Base-by-base conservation (phyloP, 352 stramenopile genomes). In the Phytophthora aleatoria region DNA sequence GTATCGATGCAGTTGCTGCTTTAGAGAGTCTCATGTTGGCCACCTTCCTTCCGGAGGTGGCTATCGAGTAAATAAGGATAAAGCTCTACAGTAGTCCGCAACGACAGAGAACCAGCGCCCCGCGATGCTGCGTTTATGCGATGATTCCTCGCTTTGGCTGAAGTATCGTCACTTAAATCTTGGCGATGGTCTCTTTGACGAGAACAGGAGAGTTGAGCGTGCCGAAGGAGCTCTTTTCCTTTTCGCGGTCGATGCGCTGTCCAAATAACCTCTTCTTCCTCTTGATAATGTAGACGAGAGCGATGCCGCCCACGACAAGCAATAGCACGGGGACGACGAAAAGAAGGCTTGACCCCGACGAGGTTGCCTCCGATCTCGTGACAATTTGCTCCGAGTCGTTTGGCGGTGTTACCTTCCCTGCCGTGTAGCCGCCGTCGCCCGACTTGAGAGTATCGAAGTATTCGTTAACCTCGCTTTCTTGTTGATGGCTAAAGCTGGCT, bases 161-260 rank as follows among this genome's bases (percentile, higher is more conserved):
- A 41, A 41, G 35, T 41, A n/a, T 3, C 49, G 6, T 20, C 20
- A 1, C 43, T 73, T 66, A 79, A 38, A 79, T 70, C 51, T 68
- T 64, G 47, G 71, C 71, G 35, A 79, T 79, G 43, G 59, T 71
- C 36, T 64, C 51, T n/a, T 67, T 56, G 36, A 76, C 59, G n/a
- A 52, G 44, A 12, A 77, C 43, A 10, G 69, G 69, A 6, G 69
- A 74, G 44, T 54, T 71, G 41, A 61, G 62, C 12, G 51, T 71
- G 49, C 71, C 69, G 28, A 77, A 77, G 5, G 69, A 64, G 33
- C 52, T 57, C 10, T 55, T 61, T 36, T 60, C 65, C 7, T 61
- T 51, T 42, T 71, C 61, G 7, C 47, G 64, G 33, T 72, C 69
- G 10, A 66, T 44, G 8, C 39, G 47, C 55, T 77, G 24, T 64